phyloP scores from a whole-genome alignment of 495 filamentous ascomycete species.

The Glarea lozoyensis region DNA sequence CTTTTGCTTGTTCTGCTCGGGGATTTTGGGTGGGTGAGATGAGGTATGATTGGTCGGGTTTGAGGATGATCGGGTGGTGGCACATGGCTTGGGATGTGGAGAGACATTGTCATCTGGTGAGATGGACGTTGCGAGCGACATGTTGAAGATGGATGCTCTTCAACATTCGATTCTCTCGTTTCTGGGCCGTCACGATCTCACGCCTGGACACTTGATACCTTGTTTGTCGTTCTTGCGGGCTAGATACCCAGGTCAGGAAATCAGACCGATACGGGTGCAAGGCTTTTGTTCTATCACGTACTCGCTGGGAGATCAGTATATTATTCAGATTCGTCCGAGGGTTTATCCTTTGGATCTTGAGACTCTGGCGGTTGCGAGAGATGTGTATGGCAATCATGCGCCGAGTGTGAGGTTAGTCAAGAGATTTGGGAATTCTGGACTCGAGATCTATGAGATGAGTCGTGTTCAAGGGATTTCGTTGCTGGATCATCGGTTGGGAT shows the following conservation, averaged over 20 bases:
- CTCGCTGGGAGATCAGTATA: constrained; percentile 24
- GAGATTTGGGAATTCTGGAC: constrained; percentile 11
- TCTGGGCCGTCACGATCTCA: constrained; percentile 14
- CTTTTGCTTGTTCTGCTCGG: too few relatives aligned
- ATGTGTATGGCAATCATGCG: constrained; percentile 29
- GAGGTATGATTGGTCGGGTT: too few relatives aligned
- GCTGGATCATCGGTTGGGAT: constrained; percentile 24
- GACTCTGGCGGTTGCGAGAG: constrained; percentile 28
- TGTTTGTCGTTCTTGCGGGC: constrained; percentile 9
- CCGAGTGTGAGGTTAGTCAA: constrained; percentile 24
- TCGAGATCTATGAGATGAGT: constrained; percentile 33
- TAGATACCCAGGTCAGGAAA: constrained; percentile 9
- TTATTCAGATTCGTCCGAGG: constrained; percentile 43
- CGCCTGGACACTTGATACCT: constrained; percentile 4
- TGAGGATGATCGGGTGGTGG: too few relatives aligned
- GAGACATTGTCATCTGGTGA: too few relatives aligned
- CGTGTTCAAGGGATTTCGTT: constrained; percentile 32
- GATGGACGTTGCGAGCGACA: too few relatives aligned
- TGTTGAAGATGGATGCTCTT: too few relatives aligned
- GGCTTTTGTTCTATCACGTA: constrained; percentile 47
- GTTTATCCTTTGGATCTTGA: constrained; percentile 31
- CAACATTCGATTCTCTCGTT: constrained; percentile 15
- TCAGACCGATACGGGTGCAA: constrained; percentile 27
- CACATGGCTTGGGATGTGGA: too few relatives aligned
- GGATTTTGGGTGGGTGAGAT: too few relatives aligned